Evolutionary conservation across 192 early-diverging fungal genomes (phyloP).

Genomic region (Backusella tarrabulga): DNA sequence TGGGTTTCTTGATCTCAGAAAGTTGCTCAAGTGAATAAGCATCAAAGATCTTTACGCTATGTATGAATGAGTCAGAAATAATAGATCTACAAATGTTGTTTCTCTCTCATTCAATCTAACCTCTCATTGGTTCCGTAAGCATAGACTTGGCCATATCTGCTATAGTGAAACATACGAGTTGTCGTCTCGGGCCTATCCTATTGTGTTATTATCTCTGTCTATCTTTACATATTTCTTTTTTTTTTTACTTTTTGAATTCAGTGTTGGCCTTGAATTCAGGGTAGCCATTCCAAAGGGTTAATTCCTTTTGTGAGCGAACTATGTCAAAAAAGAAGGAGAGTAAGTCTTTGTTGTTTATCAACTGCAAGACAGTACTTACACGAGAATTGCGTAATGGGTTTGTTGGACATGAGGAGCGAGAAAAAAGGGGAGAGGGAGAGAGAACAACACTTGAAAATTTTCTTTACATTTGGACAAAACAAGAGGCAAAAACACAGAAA

Average conservation of each 20-base stretch:
- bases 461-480: background rate
- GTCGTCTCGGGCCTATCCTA: slow-evolving; percentile 38
- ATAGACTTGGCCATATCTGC: slow-evolving; percentile 67
- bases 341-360: too few species aligned
- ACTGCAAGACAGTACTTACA: slow-evolving; percentile 36
- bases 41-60: slow-evolving; percentile 73
- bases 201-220: background rate
- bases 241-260: slow-evolving; percentile 51
- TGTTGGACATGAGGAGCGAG: slow-evolving; percentile 14
- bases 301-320: slow-evolving; percentile 53
- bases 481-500: background rate
- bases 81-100: background rate
- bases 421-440: background rate
- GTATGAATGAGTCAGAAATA: background rate
- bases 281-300: slow-evolving; percentile 53
- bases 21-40: slow-evolving; percentile 61
- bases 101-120: slow-evolving; percentile 32
- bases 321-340: too few species aligned
- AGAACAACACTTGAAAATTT: background rate
- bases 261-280: slow-evolving; percentile 48
- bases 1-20: slow-evolving; percentile 58
- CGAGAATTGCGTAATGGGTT: slow-evolving; percentile 50
- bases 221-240: background rate
- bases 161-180: slow-evolving; percentile 65
- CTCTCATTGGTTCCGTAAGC: slow-evolving; percentile 63